Evolutionary conservation across 371 early-diverging fungal genomes (phyloP).

Genomic region (Apophysomyces sp.): DNA sequence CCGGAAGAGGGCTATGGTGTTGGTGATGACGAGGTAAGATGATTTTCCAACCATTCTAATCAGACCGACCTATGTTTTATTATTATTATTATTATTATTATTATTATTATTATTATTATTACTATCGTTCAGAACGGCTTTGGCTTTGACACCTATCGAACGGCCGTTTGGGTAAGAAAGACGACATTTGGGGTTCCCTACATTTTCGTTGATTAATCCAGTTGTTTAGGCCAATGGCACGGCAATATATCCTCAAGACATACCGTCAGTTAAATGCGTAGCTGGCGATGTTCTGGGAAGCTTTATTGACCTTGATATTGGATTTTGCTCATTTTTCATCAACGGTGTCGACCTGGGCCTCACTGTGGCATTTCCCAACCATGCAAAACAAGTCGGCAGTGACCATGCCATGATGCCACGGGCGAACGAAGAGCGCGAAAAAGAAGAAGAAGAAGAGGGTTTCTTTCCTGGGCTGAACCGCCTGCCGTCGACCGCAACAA

Average conservation of each 20-base stretch:
- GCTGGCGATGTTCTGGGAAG: conserved; percentile 50
- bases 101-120: background rate
- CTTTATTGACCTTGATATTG: conserved; percentile 45
- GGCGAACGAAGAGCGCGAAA: background rate
- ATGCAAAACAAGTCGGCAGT: background rate
- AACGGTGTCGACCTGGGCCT: conserved; percentile 42
- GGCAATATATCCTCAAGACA: conserved; percentile 38
- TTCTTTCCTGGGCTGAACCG: background rate
- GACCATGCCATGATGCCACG: background rate
- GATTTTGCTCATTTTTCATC: conserved; percentile 44
- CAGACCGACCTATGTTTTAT: too few relatives aligned
- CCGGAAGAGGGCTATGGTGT: conserved; percentile 68
- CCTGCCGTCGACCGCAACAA: background rate
- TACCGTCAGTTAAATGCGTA: conserved; percentile 28
- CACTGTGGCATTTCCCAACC: conserved; percentile 34
- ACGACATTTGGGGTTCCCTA: background rate
- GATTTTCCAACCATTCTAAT: too few relatives aligned
- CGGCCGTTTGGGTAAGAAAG: conserved; percentile 52
- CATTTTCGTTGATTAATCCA: background rate
- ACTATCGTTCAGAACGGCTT: conserved; percentile 50
- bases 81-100: too few relatives aligned
- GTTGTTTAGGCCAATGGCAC: conserved; percentile 32
- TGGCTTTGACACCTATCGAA: conserved; percentile 60
- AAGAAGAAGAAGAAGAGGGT: background rate
- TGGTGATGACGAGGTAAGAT: conserved; percentile 61